phyloP scores from a whole-genome alignment of 2,329 filamentous ascomycete species.

The Penicillium sp. region DNA sequence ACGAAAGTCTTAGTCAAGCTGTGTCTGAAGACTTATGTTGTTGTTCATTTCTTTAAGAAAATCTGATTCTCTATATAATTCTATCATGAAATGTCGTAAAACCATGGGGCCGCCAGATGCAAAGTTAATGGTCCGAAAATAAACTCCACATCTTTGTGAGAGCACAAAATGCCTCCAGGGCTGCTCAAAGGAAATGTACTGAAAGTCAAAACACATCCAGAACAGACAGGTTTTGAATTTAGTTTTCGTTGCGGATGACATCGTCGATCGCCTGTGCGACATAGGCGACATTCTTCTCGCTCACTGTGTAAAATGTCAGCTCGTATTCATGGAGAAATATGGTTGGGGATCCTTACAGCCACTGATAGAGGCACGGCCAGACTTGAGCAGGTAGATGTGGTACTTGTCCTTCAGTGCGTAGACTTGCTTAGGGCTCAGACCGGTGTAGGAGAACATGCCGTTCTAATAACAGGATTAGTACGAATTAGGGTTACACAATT shows the following conservation, averaged over 20 bases:
- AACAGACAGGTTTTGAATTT: slow-evolving; percentile 3
- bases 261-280: slow-evolving; percentile 42
- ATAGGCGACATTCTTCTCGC: slow-evolving; percentile 42
- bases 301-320: slow-evolving; percentile 32
- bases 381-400: slow-evolving; percentile 47
- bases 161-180: background rate
- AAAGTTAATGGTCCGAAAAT: slow-evolving; percentile 6
- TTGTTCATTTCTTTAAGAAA: background rate
- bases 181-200: slow-evolving; percentile 3
- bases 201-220: background rate
- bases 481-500: background rate
- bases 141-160: background rate
- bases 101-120: slow-evolving; percentile 16
- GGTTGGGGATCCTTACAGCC: slow-evolving; percentile 33
- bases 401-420: slow-evolving; percentile 43
- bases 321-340: background rate
- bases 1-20: too few relatives aligned
- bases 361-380: slow-evolving; percentile 43
- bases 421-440: slow-evolving; percentile 50
- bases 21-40: too few relatives aligned
- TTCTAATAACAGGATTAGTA: slow-evolving; percentile 27
- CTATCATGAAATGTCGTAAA: slow-evolving; percentile 29
- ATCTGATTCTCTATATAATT: slow-evolving; percentile 12
- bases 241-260: slow-evolving; percentile 39
- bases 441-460: slow-evolving; percentile 90